phyloP scores from a whole-genome alignment of 139 green algal species.

The Tetratostichococcus sp. region DNA sequence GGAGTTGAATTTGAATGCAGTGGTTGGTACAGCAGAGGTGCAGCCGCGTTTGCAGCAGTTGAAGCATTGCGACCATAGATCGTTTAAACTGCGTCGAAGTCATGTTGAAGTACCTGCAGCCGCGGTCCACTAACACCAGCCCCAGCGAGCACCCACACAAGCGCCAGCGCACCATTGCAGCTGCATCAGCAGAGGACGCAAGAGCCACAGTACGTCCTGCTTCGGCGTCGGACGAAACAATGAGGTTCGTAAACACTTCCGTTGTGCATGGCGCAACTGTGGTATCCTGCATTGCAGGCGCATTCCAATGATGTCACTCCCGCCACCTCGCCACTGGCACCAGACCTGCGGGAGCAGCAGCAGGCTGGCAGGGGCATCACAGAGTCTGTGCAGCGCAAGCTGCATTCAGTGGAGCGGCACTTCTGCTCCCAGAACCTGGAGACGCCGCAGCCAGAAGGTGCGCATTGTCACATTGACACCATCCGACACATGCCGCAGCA shows the following conservation, averaged over 20 bases:
- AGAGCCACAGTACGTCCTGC: no score
- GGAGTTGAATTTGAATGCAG: no score
- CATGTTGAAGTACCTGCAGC: neutral
- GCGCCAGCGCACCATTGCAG: neutral
- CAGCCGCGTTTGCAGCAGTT: neutral
- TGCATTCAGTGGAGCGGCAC: slow-evolving; percentile 4
- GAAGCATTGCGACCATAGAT: neutral
- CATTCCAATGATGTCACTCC: neutral
- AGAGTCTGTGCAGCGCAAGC: neutral
- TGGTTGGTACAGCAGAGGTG: neutral
- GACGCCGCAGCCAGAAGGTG: neutral
- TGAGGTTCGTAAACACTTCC: no score
- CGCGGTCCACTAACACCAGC: neutral
- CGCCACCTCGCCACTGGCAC: neutral
- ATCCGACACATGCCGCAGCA: no score
- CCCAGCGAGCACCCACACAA: neutral
- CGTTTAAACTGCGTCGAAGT: no score
- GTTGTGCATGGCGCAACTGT: no score
- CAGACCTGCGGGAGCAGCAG: neutral
- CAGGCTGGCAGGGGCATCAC: neutral
- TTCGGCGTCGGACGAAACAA: no score
- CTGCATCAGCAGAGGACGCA: no score
- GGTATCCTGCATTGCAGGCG: neutral
- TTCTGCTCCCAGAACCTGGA: slow-evolving; percentile 19
- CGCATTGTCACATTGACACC: no score